Base-by-base conservation (phyloP, 257 asterid species). In the Coffea canephora region DNA sequence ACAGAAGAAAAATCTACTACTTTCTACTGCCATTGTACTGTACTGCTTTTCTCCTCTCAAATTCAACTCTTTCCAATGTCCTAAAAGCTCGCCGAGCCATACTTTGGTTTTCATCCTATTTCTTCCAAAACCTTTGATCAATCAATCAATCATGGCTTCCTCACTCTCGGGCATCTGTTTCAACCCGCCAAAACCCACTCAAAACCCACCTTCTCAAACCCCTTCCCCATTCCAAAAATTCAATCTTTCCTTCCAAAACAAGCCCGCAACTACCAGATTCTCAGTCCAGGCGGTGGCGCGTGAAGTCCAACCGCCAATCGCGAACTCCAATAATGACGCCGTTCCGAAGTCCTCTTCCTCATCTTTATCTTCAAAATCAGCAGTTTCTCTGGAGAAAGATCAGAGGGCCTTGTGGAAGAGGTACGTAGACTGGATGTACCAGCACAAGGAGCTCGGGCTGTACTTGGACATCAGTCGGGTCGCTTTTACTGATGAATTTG, bases 381-480 rank as follows among this genome's bases (percentile, higher is more conserved):
- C 71, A 7, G 46, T 39, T 49, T 19, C 67, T 34, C 82, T 95
- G 57, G 86, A 84, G 73, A 93, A 93, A 74, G 89, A 93, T 43
- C 93, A 96, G 4, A 88, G 85, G n/a, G 89, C 79, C 78, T 83
- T 95, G 27, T 95, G 99, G 98, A 85, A 86, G 74, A 84, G 99
- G 83, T 95, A 91, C 80, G 91, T 92, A 25, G 99, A 95, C 39
- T 95, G 99, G 98, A 82, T 95, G 79, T 95, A 95, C 88, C 98
- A 93, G 91, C 97, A 95, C 80, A 95, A 93, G 88, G 99, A 96
- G 77, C 87, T 96, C 83, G 99, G 99, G 0, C 85, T 94, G 49
- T 96, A 89, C 87, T 74, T 96, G 87, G 99, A 96, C 45, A 88
- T 92, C 2, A 96, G 99, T 74, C 91, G 99, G 83, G 95, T 96